Conservation (phyloP, 768 basidiomycete genomes). For the Inosperma sp. region DNA sequence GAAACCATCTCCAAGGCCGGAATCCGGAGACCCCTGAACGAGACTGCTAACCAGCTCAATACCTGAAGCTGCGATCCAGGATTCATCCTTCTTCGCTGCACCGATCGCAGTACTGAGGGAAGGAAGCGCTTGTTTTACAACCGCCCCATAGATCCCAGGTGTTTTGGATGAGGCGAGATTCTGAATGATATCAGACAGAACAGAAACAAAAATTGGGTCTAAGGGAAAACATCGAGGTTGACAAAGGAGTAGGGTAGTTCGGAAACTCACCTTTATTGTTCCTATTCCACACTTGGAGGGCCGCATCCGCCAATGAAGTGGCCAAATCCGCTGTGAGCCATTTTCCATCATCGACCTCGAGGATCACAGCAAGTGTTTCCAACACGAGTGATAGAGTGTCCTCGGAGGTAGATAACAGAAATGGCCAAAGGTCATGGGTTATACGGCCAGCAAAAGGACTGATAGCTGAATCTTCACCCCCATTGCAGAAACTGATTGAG, state of each 20-base stretch:
- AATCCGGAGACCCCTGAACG: slow-evolving; percentile 56
- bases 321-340: slow-evolving; percentile 73
- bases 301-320: slow-evolving; percentile 55
- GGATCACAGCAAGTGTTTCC: slow-evolving; percentile 76
- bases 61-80: slow-evolving; percentile 74
- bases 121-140: slow-evolving; percentile 73
- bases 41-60: slow-evolving; percentile 78
- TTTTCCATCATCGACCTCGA: slow-evolving; percentile 65
- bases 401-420: slow-evolving; percentile 74
- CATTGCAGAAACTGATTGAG: slow-evolving; percentile 58
- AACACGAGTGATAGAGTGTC: slow-evolving; percentile 87
- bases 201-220: slow-evolving; percentile 87
- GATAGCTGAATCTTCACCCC: slow-evolving; percentile 55
- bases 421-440: slow-evolving; percentile 76
- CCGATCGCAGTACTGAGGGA: slow-evolving; percentile 62
- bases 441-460: slow-evolving; percentile 67
- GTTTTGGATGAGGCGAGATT: slow-evolving; percentile 61
- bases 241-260: neutral
- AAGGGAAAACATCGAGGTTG: neutral
- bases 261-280: slow-evolving; percentile 68
- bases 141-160: slow-evolving; percentile 60
- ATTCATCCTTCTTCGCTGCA: slow-evolving; percentile 53
- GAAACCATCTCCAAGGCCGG: slow-evolving; percentile 74
- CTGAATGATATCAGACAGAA: slow-evolving; percentile 75
- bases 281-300: slow-evolving; percentile 80